These are phyloP conservation scores for Rhododendron vialii DNA, from an alignment of 148 eudicot genomes.

Conservation along the genomic window DNA sequence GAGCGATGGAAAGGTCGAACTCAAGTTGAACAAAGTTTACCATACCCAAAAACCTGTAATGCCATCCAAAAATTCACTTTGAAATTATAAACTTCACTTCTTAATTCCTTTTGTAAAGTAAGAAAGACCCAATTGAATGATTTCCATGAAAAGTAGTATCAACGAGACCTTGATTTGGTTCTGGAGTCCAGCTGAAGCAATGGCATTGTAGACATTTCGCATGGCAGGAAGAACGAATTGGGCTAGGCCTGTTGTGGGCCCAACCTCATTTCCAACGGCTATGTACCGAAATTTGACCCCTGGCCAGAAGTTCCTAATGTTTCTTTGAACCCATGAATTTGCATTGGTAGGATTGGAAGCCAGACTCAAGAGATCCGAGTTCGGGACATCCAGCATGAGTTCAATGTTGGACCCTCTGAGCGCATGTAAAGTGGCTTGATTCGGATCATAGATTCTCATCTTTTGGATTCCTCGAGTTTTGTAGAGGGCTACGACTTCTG, in stretches of 20 bases:
- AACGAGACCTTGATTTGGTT: constrained; percentile 21
- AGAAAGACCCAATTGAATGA: not conserved
- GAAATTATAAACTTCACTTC: not conserved
- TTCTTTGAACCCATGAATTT: constrained; percentile 33
- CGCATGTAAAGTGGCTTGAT: constrained; percentile 23
- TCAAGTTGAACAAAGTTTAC: not conserved
- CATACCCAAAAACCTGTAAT: not conserved
- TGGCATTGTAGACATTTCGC: constrained; percentile 12
- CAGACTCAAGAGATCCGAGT: constrained; percentile 6
- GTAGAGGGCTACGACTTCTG: constrained; percentile 26
- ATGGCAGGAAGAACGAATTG: constrained; percentile 16
- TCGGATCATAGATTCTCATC: constrained; percentile 36
- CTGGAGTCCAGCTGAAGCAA: constrained; percentile 19
- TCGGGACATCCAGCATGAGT: constrained; percentile 33
- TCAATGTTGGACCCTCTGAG: constrained; percentile 39
- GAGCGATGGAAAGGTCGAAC: not conserved
- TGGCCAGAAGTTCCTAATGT: constrained; percentile 21
- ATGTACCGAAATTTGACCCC: constrained; percentile 38
- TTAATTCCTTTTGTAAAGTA: not conserved
- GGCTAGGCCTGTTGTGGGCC: not conserved
- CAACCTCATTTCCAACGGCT: constrained; percentile 39
- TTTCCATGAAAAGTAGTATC: not conserved
- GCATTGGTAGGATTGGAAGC: constrained; percentile 20
- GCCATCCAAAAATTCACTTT: not conserved
- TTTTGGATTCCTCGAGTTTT: constrained; percentile 21